These are phyloP conservation scores for Colletotrichum gloeosporioides DNA, from an alignment of 2,329 filamentous ascomycete genomes.

Conservation along the genomic window DNA sequence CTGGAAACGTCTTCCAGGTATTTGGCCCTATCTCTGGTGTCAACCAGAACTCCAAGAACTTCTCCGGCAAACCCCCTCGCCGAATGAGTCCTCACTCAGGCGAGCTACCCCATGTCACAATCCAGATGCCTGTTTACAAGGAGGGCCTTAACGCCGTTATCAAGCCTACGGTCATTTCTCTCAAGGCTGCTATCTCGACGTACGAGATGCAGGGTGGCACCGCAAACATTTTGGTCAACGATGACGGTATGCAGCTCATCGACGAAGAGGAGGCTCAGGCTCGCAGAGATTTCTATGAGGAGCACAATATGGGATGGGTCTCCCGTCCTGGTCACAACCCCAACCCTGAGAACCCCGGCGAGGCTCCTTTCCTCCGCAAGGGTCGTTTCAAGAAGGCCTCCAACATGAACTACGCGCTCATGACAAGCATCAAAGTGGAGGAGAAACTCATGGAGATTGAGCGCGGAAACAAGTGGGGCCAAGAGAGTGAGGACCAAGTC, in stretches of 20 bases:
- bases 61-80: slow-evolving; percentile 41
- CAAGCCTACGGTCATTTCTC: slow-evolving; percentile 51
- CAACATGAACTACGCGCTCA: slow-evolving; percentile 71
- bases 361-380: slow-evolving; percentile 56
- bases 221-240: slow-evolving; percentile 72
- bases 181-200: slow-evolving; percentile 54
- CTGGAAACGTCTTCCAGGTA: slow-evolving; percentile 46
- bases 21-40: slow-evolving; percentile 53
- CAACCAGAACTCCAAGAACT: slow-evolving; percentile 48
- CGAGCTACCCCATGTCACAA: slow-evolving; percentile 44
- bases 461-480: slow-evolving; percentile 40
- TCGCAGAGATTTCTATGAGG: slow-evolving; percentile 60
- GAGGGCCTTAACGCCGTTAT: slow-evolving; percentile 46
- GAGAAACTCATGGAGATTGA: slow-evolving; percentile 48
- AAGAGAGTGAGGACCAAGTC: slow-evolving; percentile 46
- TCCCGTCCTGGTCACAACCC: slow-evolving; percentile 57
- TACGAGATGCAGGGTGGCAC: slow-evolving; percentile 65
- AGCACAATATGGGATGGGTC: slow-evolving; percentile 63
- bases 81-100: slow-evolving; percentile 36
- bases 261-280: slow-evolving; percentile 50
- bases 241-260: slow-evolving; percentile 71
- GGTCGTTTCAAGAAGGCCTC: slow-evolving; percentile 72
- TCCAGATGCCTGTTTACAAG: slow-evolving; percentile 52
- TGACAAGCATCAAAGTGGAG: slow-evolving; percentile 61
- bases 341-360: slow-evolving; percentile 52